phyloP scores from a whole-genome alignment of 2,329 filamentous ascomycete species.

The Neonectria punicea region DNA sequence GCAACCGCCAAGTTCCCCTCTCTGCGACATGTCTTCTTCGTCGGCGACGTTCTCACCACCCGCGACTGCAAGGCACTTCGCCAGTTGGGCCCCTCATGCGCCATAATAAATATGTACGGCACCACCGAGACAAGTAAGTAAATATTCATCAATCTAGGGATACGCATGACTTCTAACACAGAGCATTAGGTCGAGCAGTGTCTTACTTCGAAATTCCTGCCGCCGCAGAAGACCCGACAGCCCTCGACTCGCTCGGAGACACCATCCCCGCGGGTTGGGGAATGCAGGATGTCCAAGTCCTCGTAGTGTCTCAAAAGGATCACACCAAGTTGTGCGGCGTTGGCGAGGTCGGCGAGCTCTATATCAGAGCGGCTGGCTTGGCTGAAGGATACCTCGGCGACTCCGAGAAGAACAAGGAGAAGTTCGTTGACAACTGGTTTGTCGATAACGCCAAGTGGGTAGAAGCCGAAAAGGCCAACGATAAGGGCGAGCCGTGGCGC shows the following conservation, averaged over 20 bases:
- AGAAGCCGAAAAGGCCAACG: conserved; percentile 67
- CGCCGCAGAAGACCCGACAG: conserved; percentile 49
- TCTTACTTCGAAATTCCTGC: too few relatives aligned
- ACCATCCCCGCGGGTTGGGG: conserved; percentile 85
- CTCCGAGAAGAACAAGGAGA: conserved; percentile 70
- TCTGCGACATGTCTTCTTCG: conserved; percentile 81
- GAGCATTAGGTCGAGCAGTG: too few relatives aligned
- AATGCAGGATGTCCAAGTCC: conserved; percentile 88
- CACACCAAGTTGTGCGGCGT: conserved; percentile 77
- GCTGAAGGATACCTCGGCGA: conserved; percentile 82
- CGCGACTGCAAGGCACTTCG: conserved; percentile 75
- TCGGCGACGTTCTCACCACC: conserved; percentile 89
- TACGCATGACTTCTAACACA: too few relatives aligned
- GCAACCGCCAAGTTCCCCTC: conserved; percentile 74
- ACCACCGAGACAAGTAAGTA: too few relatives aligned
- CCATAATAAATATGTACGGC: too few relatives aligned
- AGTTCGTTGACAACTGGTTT: conserved; percentile 90
- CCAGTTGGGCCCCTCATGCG: too few relatives aligned
- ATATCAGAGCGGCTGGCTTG: conserved; percentile 82
- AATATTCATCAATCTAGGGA: too few relatives aligned
- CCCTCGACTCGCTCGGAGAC: conserved; percentile 63
- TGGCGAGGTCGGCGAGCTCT: conserved; percentile 87
- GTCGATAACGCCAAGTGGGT: conserved; percentile 78
- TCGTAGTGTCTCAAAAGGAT: conserved; percentile 80
- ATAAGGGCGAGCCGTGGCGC: conserved; percentile 78